These are phyloP conservation scores for Rhodamnia argentea DNA, from an alignment of 345 rosid species.

Conservation along the genomic window DNA sequence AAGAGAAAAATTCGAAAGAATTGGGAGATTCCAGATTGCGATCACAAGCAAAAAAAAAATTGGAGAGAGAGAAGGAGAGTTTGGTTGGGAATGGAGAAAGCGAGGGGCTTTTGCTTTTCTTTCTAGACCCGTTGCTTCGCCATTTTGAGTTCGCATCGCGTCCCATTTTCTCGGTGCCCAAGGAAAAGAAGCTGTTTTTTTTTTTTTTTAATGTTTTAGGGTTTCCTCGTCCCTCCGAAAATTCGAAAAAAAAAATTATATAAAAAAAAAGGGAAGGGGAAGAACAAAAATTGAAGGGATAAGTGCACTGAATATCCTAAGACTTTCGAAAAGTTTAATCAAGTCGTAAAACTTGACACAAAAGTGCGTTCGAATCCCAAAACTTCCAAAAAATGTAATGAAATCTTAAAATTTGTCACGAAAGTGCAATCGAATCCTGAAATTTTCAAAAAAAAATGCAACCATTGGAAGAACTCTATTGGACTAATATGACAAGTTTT, in stretches of 20 bases:
- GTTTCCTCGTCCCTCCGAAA: not conserved
- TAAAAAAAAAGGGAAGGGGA: not conserved
- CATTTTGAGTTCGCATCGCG: not conserved
- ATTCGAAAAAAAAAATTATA: not conserved
- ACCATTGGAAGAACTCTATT: too few species aligned
- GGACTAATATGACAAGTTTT: too few species aligned
- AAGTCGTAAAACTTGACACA: too few species aligned
- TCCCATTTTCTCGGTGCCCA: not conserved
- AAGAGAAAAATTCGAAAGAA: not conserved
- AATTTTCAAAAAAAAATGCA: too few species aligned
- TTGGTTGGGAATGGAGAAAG: conserved; percentile 28
- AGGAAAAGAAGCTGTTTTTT: not conserved
- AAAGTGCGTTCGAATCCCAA: too few species aligned
- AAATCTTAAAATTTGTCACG: too few species aligned
- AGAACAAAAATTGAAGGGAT: too few species aligned
- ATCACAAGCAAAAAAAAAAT: not conserved
- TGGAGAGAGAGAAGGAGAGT: not conserved
- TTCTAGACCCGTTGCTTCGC: not conserved
- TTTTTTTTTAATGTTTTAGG: not conserved
- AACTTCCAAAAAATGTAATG: too few species aligned
- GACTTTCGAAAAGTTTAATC: too few species aligned
- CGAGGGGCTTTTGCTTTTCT: conserved; percentile 27
- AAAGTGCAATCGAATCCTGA: too few species aligned
- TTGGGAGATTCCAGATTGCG: not conserved
- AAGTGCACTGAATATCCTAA: too few species aligned